Evolutionary conservation across 176 grass and related monocot species (phyloP).

Genomic region (Oryza glumipatula): DNA sequence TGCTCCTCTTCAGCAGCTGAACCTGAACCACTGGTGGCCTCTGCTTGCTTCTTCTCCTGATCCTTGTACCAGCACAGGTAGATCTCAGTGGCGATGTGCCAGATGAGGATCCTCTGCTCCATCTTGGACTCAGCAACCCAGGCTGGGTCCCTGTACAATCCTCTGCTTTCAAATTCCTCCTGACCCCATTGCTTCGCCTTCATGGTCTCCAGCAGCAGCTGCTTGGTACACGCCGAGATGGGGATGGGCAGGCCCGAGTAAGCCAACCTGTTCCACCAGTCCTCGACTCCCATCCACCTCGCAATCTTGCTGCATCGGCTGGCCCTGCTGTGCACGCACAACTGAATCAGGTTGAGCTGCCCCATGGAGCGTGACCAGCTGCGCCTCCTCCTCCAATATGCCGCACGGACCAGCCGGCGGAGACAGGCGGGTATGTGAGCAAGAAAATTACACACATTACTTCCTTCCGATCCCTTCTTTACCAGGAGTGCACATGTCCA

Average conservation of each 20-base stretch:
- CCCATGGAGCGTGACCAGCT: conserved; percentile 8
- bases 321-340: not conserved
- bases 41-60: not conserved
- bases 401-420: no score
- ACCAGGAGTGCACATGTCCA: not conserved
- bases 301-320: not conserved
- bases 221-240: not conserved
- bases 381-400: not conserved
- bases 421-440: not conserved
- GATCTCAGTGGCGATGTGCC: not conserved
- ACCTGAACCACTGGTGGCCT: not conserved
- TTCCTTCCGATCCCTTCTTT: not conserved
- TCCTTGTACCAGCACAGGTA: not conserved
- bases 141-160: not conserved
- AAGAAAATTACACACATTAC: not conserved
- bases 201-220: not conserved
- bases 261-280: not conserved
- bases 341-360: not conserved
- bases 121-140: not conserved
- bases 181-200: not conserved
- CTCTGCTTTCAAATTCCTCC: not conserved
- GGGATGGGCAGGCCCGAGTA: not conserved
- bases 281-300: not conserved
- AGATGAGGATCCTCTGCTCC: not conserved
- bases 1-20: no score